Conservation (phyloP, 257 asterid genomes). For the Knoxia roxburghii region DNA sequence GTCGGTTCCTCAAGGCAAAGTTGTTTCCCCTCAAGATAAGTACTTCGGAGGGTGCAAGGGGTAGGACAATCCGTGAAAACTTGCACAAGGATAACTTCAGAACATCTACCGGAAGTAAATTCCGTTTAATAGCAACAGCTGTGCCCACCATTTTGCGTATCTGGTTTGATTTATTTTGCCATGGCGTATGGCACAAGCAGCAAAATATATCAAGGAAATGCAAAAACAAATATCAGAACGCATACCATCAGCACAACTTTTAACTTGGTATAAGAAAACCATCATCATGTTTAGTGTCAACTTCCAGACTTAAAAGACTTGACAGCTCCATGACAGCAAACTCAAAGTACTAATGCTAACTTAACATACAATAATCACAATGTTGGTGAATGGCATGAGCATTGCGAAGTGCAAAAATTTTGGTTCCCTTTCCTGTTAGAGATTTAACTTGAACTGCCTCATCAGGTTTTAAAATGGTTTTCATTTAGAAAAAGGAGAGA, state of each 20-base stretch:
- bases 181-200: conserved; percentile 7
- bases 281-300: not conserved
- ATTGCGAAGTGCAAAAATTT: not conserved
- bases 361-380: not conserved
- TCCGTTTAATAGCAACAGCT: conserved; percentile 75
- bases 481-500: not conserved
- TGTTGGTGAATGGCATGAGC: not conserved
- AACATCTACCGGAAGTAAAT: conserved; percentile 66
- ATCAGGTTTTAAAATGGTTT: not conserved
- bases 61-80: conserved; percentile 73
- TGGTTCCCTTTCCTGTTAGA: not conserved
- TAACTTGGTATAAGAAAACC: not conserved
- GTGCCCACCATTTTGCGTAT: conserved; percentile 96
- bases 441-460: not conserved
- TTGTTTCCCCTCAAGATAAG: conserved; percentile 67
- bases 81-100: conserved; percentile 60
- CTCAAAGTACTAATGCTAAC: not conserved
- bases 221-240: not conserved
- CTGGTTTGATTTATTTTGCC: conserved; percentile 30
- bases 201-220: conserved; percentile 7
- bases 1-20: conserved; percentile 61
- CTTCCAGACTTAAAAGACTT: not conserved
- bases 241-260: not conserved
- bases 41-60: conserved; percentile 93
- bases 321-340: not conserved